These are phyloP conservation scores for Conoideocrella luteorostrata DNA, from an alignment of 2,329 filamentous ascomycete genomes.

Conservation along the genomic window DNA sequence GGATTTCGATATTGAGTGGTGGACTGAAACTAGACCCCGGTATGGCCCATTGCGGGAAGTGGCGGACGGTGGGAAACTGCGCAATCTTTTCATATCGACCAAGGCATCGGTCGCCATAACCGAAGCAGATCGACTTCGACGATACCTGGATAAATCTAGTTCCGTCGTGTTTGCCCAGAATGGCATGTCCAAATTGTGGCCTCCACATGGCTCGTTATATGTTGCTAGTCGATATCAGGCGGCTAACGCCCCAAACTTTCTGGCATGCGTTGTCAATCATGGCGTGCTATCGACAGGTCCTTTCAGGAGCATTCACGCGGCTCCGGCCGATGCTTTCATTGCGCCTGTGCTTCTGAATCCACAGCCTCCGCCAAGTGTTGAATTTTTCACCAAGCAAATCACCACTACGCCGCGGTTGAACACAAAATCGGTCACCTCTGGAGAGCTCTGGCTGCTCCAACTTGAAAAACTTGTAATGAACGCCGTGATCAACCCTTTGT, in stretches of 20 bases:
- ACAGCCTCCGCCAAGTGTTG: constrained; percentile 10
- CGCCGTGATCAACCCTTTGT: constrained; percentile 77
- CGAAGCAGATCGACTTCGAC: constrained; percentile 50
- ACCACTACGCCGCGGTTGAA: constrained; percentile 36
- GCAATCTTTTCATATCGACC: constrained; percentile 70
- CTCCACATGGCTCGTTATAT: constrained; percentile 42
- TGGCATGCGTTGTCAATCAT: constrained; percentile 58
- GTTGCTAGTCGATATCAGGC: constrained; percentile 31
- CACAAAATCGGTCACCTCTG: constrained; percentile 30
- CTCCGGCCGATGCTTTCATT: constrained; percentile 40
- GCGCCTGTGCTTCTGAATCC: constrained; percentile 36
- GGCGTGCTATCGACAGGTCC: constrained; percentile 45
- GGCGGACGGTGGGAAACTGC: constrained; percentile 40
- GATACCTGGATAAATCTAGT: constrained; percentile 57
- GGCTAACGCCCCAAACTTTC: constrained; percentile 55
- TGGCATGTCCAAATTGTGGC: constrained; percentile 67
- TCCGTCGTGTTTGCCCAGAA: constrained; percentile 83
- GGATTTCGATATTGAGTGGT: constrained; percentile 47
- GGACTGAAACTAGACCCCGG: constrained; percentile 38
- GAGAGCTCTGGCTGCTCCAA: constrained; percentile 54
- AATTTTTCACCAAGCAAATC: constrained; percentile 38
- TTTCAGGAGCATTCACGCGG: constrained; percentile 47
- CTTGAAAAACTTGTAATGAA: constrained; percentile 84
- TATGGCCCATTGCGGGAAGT: constrained; percentile 34
- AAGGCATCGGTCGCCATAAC: constrained; percentile 66